A percentile compares a stretch with the other conserved stretches of the same genome.
phyloP scores from a whole-genome alignment of 257 asterid genomes.

The Knoxia roxburghii region DNA sequence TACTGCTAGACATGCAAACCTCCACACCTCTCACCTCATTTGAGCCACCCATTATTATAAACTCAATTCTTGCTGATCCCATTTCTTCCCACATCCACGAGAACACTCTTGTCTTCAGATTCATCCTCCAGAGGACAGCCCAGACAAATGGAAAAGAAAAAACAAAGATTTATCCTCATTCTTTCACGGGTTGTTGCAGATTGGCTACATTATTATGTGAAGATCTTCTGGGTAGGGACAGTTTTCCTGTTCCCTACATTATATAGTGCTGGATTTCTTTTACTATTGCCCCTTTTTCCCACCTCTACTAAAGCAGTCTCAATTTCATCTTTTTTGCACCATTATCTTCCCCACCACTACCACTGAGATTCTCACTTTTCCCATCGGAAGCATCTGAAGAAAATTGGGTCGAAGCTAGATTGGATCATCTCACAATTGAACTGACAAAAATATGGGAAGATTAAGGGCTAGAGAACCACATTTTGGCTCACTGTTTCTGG shows the following conservation, averaged over 20 bases:
- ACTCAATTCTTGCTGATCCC: too few species aligned
- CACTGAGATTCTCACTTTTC: neutral
- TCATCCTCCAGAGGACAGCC: too few species aligned
- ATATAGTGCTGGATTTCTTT: neutral
- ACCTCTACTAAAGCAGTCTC: neutral
- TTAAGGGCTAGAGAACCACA: constrained; percentile 12
- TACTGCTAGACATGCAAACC: neutral
- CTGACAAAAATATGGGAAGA: constrained; percentile 18
- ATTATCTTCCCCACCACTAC: neutral
- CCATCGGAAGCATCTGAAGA: neutral
- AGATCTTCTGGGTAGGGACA: neutral
- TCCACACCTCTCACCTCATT: constrained; percentile 1
- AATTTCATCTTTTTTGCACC: neutral
- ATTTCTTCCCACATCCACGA: too few species aligned
- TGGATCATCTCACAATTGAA: neutral
- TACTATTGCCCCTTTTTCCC: neutral
- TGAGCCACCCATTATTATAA: neutral
- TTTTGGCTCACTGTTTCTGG: constrained; percentile 19
- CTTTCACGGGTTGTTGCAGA: neutral
- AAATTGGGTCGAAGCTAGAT: neutral
- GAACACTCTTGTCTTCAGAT: too few species aligned
- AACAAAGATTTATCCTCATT: neutral
- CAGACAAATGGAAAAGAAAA: too few species aligned
- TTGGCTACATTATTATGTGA: neutral
- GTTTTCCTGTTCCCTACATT: neutral